Evolutionary conservation across 345 rosid genomes (phyloP), one percentile per base, ranked within the genome.

Genomic region (Camelina neglecta): DNA sequence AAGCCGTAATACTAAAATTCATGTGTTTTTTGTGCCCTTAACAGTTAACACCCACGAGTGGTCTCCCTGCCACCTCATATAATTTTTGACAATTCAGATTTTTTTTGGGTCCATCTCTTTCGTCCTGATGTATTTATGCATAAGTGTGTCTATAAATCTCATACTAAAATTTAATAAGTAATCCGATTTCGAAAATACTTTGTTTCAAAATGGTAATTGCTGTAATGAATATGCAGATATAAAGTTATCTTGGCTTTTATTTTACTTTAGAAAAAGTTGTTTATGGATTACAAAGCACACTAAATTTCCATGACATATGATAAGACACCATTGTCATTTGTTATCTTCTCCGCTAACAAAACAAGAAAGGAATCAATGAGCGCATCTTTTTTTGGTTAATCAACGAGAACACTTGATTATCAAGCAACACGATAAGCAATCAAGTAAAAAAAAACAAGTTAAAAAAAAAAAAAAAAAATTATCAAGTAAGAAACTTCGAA

Each of bases 81-180:
- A 36, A 6, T 36, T 54, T 51, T 7, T 53, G 53, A 21, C 57
- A 58, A 7, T 41, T 29, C 65, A 57, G 11, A 11, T 70, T 29
- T n/a, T 29, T 29, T 29, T 57, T 42, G 57, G 74, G 74, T 57
- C 47, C 47, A 45, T 58, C 57, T 58, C 15, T 38, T 51, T 66
- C 4, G n/a, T 50, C 21, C 11, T 21, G 5, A 18, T 23, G 44
- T 16, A 24, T 11, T 56, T 24, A 41, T n/a, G 31, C 10, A 4
- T 36, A 24, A 56, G 15, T 56, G 11, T 56, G 6, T 2, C 39
- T 57, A 29, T 0, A 57, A 4, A 3, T 13, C 31, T 7, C 8
- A 6, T 6, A 1, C 7, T 6, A 1, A 15, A 31, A 3, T 7
- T 31, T 26, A 2, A 56, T 26, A 2, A 56, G 11, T 31, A 15